Evolutionary conservation across 1,284 basidiomycete species (phyloP).

Genomic region (Ceratobasidium sp.): DNA sequence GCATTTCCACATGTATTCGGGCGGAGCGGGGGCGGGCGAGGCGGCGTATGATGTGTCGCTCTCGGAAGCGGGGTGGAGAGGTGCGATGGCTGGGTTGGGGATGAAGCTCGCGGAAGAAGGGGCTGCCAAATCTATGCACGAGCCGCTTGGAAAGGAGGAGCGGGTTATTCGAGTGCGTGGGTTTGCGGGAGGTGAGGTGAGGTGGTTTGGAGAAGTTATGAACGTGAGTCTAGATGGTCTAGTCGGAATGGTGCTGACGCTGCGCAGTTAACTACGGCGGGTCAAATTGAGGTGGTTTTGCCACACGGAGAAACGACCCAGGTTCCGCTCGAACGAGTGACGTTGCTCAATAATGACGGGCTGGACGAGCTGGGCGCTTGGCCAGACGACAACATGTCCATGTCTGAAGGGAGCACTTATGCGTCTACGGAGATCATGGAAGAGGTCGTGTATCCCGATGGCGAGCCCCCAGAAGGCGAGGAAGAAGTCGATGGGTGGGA

Average conservation of each 20-base stretch:
- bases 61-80: slow-evolving; percentile 62
- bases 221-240: slow-evolving; percentile 57
- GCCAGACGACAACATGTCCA: slow-evolving; percentile 54
- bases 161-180: slow-evolving; percentile 48
- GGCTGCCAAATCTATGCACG: slow-evolving; percentile 40
- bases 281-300: slow-evolving; percentile 68
- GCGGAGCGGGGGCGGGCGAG: not conserved
- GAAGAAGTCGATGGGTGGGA: slow-evolving; percentile 51
- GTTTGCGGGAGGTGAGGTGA: slow-evolving; percentile 53
- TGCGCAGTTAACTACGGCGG: slow-evolving; percentile 69
- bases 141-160: slow-evolving; percentile 20
- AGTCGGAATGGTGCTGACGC: not conserved
- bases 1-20: not conserved
- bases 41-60: slow-evolving; percentile 21
- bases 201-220: slow-evolving; percentile 82
- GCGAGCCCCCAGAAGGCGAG: slow-evolving; percentile 37
- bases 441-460: slow-evolving; percentile 30
- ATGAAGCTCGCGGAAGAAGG: slow-evolving; percentile 61
- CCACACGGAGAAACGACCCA: slow-evolving; percentile 58
- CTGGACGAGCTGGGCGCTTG: slow-evolving; percentile 77
- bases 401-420: slow-evolving; percentile 17
- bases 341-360: slow-evolving; percentile 69
- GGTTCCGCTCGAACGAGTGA: slow-evolving; percentile 69
- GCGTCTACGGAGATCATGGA: slow-evolving; percentile 21
- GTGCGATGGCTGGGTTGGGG: slow-evolving; percentile 70